phyloP scores from a whole-genome alignment of 371 early-diverging fungal species.

The Astathelohania contejeani region DNA sequence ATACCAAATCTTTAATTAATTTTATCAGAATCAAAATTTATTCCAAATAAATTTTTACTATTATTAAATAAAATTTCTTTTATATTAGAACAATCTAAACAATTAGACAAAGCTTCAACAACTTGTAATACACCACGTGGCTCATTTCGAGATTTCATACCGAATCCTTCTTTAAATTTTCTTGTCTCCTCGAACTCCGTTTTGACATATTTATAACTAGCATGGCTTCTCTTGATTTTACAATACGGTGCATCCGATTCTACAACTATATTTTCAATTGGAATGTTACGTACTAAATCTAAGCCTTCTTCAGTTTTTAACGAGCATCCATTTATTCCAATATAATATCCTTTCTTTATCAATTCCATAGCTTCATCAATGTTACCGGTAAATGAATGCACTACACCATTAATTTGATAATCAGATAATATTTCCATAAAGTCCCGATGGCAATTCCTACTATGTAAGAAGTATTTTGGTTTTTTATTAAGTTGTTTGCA shows the following conservation, averaged over 20 bases:
- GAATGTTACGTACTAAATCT: constrained; percentile 61
- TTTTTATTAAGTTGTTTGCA: constrained; percentile 19
- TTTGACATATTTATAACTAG: constrained; percentile 56
- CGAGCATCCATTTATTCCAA: constrained; percentile 89
- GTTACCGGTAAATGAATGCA: constrained; percentile 76
- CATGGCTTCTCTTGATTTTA: constrained; percentile 68
- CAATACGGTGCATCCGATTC: constrained; percentile 73
- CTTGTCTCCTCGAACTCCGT: no score
- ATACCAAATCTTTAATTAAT: no score
- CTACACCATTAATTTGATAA: constrained; percentile 57
- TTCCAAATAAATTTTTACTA: no score
- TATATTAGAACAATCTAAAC: no score
- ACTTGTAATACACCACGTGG: constrained; percentile 39
- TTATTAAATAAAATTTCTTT: no score
- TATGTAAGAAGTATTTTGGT: constrained; percentile 55
- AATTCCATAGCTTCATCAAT: constrained; percentile 60
- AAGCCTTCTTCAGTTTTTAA: constrained; percentile 69
- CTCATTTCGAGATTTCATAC: constrained; percentile 40
- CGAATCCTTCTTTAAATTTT: constrained; percentile 9
- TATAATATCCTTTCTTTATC: constrained; percentile 63
- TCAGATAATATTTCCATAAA: constrained; percentile 51
- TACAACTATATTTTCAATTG: constrained; percentile 64
- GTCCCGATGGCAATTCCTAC: constrained; percentile 51
- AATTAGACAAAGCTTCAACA: no score
- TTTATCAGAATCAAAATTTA: no score